Evolutionary conservation across 176 grass and related monocot species (phyloP).

Genomic region (Canna indica): DNA sequence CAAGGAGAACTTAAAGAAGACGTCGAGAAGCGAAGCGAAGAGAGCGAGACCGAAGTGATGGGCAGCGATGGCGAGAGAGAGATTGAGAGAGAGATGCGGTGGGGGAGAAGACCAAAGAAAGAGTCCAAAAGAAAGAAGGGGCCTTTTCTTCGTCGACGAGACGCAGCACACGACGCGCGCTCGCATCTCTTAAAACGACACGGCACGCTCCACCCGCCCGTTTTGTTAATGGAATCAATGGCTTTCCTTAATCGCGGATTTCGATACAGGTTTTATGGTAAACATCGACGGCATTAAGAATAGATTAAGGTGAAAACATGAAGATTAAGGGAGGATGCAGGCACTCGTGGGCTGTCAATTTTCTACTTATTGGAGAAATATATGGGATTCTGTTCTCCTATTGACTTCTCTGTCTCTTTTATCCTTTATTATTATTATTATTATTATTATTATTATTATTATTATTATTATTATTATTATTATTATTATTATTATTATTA

Average conservation of each 20-base stretch:
- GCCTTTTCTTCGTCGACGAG: not conserved
- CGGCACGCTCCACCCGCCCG: not conserved
- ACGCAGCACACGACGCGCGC: not conserved
- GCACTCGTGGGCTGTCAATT: no score
- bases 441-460: no score
- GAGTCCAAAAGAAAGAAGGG: not conserved
- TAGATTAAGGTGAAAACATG: not conserved
- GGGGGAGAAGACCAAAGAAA: not conserved
- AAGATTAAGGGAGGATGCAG: not conserved
- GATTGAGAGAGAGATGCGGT: not conserved
- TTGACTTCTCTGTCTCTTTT: not conserved
- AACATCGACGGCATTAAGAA: not conserved
- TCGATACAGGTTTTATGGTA: not conserved
- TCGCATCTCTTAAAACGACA: slow-evolving; percentile 2
- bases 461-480: no score
- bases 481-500: no score
- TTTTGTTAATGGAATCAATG: slow-evolving; percentile 9
- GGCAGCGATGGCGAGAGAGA: not conserved
- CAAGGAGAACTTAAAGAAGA: no score
- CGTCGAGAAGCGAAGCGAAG: not conserved
- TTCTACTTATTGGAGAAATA: not conserved
- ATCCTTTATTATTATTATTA: not conserved
- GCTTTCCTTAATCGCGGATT: slow-evolving; percentile 6
- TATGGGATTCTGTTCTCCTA: not conserved
- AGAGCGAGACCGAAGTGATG: not conserved